Evolutionary conservation across 768 basidiomycete genomes (phyloP).

Genomic region (Suillus hirtellus): DNA sequence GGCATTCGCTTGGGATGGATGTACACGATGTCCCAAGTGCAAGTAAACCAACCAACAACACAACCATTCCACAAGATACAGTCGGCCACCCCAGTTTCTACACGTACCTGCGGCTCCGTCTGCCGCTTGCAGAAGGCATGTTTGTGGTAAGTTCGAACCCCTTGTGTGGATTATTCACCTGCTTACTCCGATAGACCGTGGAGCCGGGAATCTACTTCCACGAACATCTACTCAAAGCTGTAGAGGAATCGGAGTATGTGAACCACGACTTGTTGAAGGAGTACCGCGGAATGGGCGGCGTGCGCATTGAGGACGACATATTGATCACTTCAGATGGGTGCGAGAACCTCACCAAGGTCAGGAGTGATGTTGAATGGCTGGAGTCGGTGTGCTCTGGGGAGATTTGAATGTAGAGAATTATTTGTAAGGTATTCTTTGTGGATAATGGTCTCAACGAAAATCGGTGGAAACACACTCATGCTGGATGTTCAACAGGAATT

Average conservation of each 20-base stretch:
- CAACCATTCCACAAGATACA: conserved; percentile 42
- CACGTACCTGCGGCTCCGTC: conserved; percentile 73
- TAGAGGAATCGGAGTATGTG: conserved; percentile 2
- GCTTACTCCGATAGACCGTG: conserved; percentile 60
- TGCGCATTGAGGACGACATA: conserved; percentile 92
- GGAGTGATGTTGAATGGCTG: conserved; percentile 79
- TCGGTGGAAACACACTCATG: neutral
- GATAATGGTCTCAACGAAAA: neutral
- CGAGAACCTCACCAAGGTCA: conserved; percentile 85
- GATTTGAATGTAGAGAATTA: conserved; percentile 20
- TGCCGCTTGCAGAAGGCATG: conserved; percentile 76
- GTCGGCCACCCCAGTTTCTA: conserved; percentile 68
- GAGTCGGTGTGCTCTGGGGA: conserved; percentile 80
- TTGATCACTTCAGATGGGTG: conserved; percentile 71
- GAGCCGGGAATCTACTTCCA: conserved; percentile 92
- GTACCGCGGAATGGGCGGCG: conserved; percentile 86
- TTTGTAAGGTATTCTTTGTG: neutral
- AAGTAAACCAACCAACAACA: conserved; percentile 67
- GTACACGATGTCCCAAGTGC: conserved; percentile 90
- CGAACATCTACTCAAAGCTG: conserved; percentile 48
- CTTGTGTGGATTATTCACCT: conserved; percentile 8
- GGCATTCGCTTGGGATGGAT: conserved; percentile 90
- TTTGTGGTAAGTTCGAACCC: conserved; percentile 66
- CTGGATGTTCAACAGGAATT: neutral
- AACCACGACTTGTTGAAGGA: conserved; percentile 63